Evolutionary conservation across 116 monocot genomes (phyloP), one percentile per base, ranked within the genome.

Genomic region (Zostera marina): DNA sequence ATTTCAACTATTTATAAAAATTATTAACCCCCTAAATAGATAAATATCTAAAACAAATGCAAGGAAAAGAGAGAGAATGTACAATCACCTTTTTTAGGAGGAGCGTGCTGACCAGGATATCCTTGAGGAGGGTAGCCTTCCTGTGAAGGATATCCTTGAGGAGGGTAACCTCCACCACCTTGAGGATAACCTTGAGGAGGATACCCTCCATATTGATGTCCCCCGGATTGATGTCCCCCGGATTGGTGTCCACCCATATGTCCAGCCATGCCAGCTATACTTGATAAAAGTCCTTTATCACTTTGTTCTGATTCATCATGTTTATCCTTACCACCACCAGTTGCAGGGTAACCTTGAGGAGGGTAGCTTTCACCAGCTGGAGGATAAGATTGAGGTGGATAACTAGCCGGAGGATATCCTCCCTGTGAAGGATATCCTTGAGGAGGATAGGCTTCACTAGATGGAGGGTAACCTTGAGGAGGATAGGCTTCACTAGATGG

Each of bases 261-360:
- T 47, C 11, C 11, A 11, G 1, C 15, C 14, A 47, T 13, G 47
- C 11, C 47, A 47, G 1, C 47, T 47, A 47, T 13, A 47, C 12
- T 11, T 15, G 15, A 11, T 13, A 15, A 6, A 13, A 47, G 12
- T 47, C 15, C 47, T 15, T 13, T 47, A 15, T 11, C 15, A 15
- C 53, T 19, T 32, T 32, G 32, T 32, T 32, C 32, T 5, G 0
- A 32, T 32, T 32, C 32, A 32, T 32, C 32, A 32, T 32, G 32
- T 32, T 32, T 32, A 32, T 32, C 62, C 63, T 52, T 63, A 51
- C 47, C 40, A 20, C 55, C 55, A 32, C 32, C 1, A 59, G 40
- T 7, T 40, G 39, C 14, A 59, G 41, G 59, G 43, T 59, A 59
- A 13, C 47, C 89, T 9, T 66, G 75, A 2, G 77, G 78, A 53